Evolutionary conservation across 2,329 filamentous ascomycete species (phyloP).

Genomic region (Trichoderma sp.): DNA sequence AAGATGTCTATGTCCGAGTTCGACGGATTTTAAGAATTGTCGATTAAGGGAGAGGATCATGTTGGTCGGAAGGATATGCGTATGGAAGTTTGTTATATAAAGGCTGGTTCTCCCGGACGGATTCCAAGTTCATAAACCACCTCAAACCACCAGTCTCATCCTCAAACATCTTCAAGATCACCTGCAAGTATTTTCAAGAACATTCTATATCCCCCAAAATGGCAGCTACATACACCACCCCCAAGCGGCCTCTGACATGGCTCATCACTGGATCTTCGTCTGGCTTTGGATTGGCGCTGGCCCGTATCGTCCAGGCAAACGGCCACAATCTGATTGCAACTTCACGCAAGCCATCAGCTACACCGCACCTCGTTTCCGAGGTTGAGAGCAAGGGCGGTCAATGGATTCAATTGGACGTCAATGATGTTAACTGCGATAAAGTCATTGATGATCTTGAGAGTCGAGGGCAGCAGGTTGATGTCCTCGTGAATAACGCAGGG

Average conservation of each 20-base stretch:
- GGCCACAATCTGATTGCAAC: slow-evolving; percentile 5
- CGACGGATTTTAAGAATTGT: neutral
- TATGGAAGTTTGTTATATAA: neutral
- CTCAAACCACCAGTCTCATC: neutral
- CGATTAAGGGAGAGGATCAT: neutral
- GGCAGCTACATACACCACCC: neutral
- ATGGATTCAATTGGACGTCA: slow-evolving; percentile 1
- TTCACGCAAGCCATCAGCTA: neutral
- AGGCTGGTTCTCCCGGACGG: neutral
- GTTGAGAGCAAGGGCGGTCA: neutral
- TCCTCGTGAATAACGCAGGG: slow-evolving; percentile 8
- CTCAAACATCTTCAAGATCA: neutral
- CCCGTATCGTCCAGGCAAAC: slow-evolving; percentile 1
- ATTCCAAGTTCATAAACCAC: neutral
- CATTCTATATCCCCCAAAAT: neutral
- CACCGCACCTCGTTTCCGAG: neutral
- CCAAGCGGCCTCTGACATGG: neutral
- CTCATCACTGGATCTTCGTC: slow-evolving; percentile 10
- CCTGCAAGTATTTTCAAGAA: neutral
- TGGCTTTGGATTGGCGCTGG: slow-evolving; percentile 1
- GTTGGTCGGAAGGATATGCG: neutral
- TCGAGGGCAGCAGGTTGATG: neutral
- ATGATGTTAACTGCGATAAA: neutral
- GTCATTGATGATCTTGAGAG: neutral
- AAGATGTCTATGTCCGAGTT: neutral